A percentile compares a stretch with the other conserved stretches of the same genome.
Evolutionary conservation across 345 rosid species (phyloP).

Genomic region (Eucalyptus microcorys): DNA sequence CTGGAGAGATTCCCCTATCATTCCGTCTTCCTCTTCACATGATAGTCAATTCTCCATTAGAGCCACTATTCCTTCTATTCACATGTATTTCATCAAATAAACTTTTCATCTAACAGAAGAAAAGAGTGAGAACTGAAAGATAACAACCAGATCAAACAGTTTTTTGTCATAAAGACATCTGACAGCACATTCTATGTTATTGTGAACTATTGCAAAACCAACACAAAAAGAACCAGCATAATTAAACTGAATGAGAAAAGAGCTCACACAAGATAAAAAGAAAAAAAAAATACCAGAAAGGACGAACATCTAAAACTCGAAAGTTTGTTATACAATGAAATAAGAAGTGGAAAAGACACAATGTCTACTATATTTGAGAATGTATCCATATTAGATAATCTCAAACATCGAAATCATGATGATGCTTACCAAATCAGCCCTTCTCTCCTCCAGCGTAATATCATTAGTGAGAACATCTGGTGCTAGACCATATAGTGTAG

Average conservation of each 20-base stretch:
- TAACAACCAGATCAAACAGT: not conserved
- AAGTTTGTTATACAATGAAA: not conserved
- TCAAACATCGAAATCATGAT: not conserved
- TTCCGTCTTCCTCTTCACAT: not conserved
- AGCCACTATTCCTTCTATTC: not conserved
- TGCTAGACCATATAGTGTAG: slow-evolving; percentile 76
- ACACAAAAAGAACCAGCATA: not conserved
- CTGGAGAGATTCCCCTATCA: not conserved
- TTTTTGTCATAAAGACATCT: not conserved
- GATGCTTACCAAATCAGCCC: slow-evolving; percentile 85
- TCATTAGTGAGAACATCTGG: slow-evolving; percentile 75
- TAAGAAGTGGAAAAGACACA: not conserved
- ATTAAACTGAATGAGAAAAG: not conserved
- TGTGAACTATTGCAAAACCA: not conserved
- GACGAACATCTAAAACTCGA: not conserved
- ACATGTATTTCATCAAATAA: not conserved
- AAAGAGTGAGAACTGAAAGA: not conserved
- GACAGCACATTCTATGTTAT: not conserved
- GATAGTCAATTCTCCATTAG: not conserved
- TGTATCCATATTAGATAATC: not conserved
- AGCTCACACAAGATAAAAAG: not conserved
- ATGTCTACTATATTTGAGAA: not conserved
- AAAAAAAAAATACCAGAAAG: not conserved
- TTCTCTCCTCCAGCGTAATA: slow-evolving; percentile 71
- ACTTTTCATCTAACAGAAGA: not conserved